Conservation (phyloP, 306 rosid species). For the peach (Prunus persica) region DNA sequence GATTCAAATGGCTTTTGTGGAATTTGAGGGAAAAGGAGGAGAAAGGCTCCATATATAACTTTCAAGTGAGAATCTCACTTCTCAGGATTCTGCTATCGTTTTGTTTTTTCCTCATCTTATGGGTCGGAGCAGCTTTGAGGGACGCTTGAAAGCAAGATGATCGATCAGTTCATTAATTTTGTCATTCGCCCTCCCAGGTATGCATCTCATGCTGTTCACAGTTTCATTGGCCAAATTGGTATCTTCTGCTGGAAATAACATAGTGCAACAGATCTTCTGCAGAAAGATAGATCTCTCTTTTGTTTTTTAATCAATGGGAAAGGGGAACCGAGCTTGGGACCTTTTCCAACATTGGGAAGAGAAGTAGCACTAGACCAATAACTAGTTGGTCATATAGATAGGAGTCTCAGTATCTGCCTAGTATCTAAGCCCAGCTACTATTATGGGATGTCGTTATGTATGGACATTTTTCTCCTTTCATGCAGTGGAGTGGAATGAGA, state of each 20-base stretch:
- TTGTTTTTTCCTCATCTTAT: conserved; percentile 19
- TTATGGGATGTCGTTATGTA: too few relatives aligned
- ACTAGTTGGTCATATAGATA: too few relatives aligned
- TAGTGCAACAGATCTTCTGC: not conserved
- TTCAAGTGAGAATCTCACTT: conserved; percentile 6
- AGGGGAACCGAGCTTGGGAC: too few relatives aligned
- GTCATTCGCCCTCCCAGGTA: conserved; percentile 99
- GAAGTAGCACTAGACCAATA: too few relatives aligned
- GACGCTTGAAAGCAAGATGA: conserved; percentile 55
- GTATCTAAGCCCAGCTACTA: too few relatives aligned
- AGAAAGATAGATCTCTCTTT: too few relatives aligned
- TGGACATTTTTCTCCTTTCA: too few relatives aligned
- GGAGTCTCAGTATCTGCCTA: too few relatives aligned
- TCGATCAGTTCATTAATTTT: conserved; percentile 89
- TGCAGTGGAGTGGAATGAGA: too few relatives aligned
- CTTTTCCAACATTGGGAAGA: too few relatives aligned
- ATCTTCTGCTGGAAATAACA: not conserved
- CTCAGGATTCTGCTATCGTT: conserved; percentile 33
- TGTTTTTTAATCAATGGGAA: too few relatives aligned
- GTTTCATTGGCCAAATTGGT: not conserved
- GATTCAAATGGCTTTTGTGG: not conserved
- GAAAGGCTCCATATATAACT: not conserved
- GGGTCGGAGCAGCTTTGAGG: conserved; percentile 52
- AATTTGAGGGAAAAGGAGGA: not conserved
- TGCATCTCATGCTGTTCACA: conserved; percentile 2